Base-by-base conservation (phyloP, 1,284 basidiomycete genomes). In the Apiotrichum montevideense region DNA sequence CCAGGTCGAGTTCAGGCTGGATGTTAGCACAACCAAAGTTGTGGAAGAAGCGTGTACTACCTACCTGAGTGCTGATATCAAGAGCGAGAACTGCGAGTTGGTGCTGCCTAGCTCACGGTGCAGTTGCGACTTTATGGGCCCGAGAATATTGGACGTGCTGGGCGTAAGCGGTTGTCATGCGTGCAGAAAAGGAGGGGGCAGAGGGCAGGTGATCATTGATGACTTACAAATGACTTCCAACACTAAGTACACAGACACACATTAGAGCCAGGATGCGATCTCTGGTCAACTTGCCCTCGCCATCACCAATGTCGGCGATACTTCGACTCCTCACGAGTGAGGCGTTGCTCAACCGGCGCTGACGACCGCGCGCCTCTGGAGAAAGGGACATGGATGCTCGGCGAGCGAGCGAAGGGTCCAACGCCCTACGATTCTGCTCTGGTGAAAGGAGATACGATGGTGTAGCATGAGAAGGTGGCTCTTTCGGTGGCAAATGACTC, bases 1-100 rank as follows among this genome's bases (percentile, higher is more conserved):
- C 87, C 87, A 88, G 42, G 87, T 88, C 58, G 85, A 84, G 67
- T 88, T 89, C 40, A 89, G 73, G 55, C 84, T 86, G 46, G 34
- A 21, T 42, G 37, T 51, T 14, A 47, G 29, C 35, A 21, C 29
- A 29, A 39, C 4, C 8, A 13, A 9, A 13, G 37, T 39, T 39
- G 37, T 13, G 37, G 13, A 39, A 37, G 11, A 37, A 39, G 9
- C 37, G 9, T 13, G 21, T 9, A 8, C 11, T 4, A 55, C 67
- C 55, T 39, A 70, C 69, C 65, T 68, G 65, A 84, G 84, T 0
- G 87, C 86, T 11, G 87, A 85, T 52, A 90, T 81, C 45, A 90
- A 76, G 35, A 88, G 79, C 48, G 85, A 84, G 72, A 87, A 90
- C 67, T 90, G 85, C 0, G 85, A 83, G 69, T 89, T 86, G 43